phyloP scores from a whole-genome alignment of 2,329 filamentous ascomycete species.

The Myriosclerotinia scirpicola region DNA sequence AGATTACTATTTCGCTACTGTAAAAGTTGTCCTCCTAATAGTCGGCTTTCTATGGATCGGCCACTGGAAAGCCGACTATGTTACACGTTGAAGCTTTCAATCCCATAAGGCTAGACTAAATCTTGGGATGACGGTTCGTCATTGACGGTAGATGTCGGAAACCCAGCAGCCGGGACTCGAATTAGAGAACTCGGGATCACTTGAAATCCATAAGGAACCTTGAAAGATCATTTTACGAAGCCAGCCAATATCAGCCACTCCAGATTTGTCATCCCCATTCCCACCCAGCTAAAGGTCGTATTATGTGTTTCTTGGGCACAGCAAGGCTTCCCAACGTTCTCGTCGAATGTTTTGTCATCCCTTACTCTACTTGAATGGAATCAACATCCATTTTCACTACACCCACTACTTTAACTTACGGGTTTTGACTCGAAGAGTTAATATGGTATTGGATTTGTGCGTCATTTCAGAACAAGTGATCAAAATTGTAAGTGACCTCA shows the following conservation, averaged over 20 bases:
- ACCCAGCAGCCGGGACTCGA: neutral
- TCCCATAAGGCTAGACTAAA: neutral
- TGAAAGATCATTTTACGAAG: neutral
- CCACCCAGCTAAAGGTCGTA: neutral
- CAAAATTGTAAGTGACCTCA: conserved; percentile 8
- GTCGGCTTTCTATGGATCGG: no score
- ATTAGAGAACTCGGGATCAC: neutral
- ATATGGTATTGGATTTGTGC: neutral
- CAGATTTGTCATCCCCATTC: neutral
- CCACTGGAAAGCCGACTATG: no score
- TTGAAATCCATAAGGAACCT: neutral
- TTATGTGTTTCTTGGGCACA: conserved; percentile 12
- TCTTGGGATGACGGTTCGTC: no score
- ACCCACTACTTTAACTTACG: neutral
- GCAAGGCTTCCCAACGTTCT: conserved; percentile 17
- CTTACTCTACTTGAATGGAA: neutral
- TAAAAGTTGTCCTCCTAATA: neutral
- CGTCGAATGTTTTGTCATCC: conserved; percentile 1
- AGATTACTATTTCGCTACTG: conserved; percentile 10
- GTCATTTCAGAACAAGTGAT: conserved; percentile 18
- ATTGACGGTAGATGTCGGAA: no score
- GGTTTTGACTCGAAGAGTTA: neutral
- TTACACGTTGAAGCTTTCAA: neutral
- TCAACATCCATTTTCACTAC: neutral
- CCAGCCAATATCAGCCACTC: neutral